A percentile compares a stretch with the other conserved stretches of the same genome.
These are phyloP conservation scores for Colletotrichum brevisporum DNA, from an alignment of 2,329 filamentous ascomycete species.

Conservation along the genomic window DNA sequence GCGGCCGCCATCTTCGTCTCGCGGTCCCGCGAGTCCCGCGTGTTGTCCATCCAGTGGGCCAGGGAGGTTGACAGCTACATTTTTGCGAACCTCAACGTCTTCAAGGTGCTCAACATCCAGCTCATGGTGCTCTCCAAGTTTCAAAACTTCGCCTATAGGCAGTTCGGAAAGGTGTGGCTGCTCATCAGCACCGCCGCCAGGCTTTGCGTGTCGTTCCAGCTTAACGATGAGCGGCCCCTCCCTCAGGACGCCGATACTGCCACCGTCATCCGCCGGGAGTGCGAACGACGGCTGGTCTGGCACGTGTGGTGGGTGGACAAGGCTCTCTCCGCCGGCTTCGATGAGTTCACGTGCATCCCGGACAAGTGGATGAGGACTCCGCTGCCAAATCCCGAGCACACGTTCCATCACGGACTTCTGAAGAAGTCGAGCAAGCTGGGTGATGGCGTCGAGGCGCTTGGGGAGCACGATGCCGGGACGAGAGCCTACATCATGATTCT, in stretches of 20 bases:
- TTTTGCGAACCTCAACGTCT: conserved; percentile 18
- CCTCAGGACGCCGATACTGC: conserved; percentile 2
- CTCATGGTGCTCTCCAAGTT: conserved; percentile 30
- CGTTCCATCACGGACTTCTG: conserved; percentile 18
- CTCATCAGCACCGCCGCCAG: conserved; percentile 25
- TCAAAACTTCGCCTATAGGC: conserved; percentile 31
- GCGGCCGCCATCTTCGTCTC: conserved; percentile 14
- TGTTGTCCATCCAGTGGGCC: background rate
- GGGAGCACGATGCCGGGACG: conserved; percentile 4
- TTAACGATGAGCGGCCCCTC: conserved; percentile 21
- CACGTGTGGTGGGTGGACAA: conserved; percentile 33
- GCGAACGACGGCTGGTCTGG: conserved; percentile 28
- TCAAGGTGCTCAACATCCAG: conserved; percentile 21
- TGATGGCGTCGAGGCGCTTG: conserved; percentile 11
- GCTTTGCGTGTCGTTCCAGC: conserved; percentile 22
- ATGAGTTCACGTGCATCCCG: conserved; percentile 24
- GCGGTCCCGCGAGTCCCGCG: background rate
- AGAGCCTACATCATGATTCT: conserved; percentile 27
- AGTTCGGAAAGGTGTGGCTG: conserved; percentile 32
- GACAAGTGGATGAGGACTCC: conserved; percentile 22
- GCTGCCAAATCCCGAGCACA: conserved; percentile 11
- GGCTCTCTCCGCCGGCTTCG: conserved; percentile 25
- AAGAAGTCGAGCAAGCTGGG: conserved; percentile 18
- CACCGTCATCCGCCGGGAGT: conserved; percentile 11
- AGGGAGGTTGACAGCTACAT: conserved; percentile 24